Percentiles rank a stretch among this genome's conserved stretches.
These are phyloP conservation scores for Ochetophila trinervis DNA, from an alignment of 306 rosid genomes.

Conservation along the genomic window DNA sequence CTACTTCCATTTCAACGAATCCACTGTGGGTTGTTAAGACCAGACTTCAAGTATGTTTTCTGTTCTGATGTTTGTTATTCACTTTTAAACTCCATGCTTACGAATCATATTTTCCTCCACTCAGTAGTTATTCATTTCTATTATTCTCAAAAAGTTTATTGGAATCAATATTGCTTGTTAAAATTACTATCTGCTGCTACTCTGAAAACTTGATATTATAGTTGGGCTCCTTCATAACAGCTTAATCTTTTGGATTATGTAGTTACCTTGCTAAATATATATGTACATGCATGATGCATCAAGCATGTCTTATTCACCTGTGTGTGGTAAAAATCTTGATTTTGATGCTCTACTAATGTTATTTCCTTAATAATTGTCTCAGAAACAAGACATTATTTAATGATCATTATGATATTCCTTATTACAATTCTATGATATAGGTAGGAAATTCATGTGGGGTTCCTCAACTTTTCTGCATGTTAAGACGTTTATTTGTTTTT, in stretches of 20 bases:
- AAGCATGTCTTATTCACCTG: not conserved
- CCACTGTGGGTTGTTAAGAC: slow-evolving; percentile 99
- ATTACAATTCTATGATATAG: not conserved
- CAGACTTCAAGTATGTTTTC: slow-evolving; percentile 82
- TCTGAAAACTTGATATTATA: too few relatives aligned
- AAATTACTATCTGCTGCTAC: too few relatives aligned
- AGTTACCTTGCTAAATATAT: not conserved
- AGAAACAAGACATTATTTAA: not conserved
- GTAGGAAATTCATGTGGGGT: not conserved
- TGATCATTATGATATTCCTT: not conserved
- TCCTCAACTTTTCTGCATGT: not conserved
- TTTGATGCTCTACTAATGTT: not conserved
- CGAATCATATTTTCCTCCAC: not conserved
- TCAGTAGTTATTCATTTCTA: not conserved
- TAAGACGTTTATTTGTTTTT: slow-evolving; percentile 24
- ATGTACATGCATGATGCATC: slow-evolving; percentile 4
- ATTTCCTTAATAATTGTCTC: not conserved
- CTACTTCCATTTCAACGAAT: slow-evolving; percentile 80
- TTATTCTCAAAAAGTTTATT: not conserved
- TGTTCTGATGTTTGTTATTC: slow-evolving; percentile 15
- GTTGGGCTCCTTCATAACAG: not conserved
- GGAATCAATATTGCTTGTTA: not conserved
- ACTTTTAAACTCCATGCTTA: slow-evolving; percentile 1
- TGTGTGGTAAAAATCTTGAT: not conserved
- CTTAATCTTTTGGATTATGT: not conserved